Evolutionary conservation across 495 filamentous ascomycete genomes (phyloP).

Genomic region (Xylaria venustula): DNA sequence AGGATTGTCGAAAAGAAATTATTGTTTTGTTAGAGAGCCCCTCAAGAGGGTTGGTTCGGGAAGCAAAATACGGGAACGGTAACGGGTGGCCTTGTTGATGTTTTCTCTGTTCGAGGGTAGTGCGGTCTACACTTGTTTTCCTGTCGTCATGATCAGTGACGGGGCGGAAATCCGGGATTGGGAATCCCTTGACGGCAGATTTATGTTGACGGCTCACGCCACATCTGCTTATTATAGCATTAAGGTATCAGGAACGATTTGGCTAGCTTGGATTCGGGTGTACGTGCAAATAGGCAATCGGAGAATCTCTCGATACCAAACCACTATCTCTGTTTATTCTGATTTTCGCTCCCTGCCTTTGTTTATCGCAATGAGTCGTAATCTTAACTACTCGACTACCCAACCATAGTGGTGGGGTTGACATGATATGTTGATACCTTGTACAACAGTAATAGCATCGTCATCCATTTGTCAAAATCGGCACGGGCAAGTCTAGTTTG

Average conservation of each 20-base stretch:
- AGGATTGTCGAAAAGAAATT: conserved; percentile 1
- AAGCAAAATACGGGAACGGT: neutral
- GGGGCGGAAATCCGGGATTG: conserved; percentile 1
- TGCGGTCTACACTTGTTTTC: neutral
- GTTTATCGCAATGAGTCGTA: neutral
- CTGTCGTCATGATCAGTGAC: neutral
- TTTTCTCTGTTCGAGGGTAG: neutral
- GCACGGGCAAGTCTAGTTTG: no score
- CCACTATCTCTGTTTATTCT: neutral
- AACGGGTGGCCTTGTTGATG: conserved; percentile 2
- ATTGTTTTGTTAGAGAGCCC: neutral
- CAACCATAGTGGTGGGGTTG: no score
- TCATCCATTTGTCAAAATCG: no score
- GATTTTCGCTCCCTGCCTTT: neutral
- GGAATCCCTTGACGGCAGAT: conserved; percentile 11
- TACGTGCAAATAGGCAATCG: conserved; percentile 4
- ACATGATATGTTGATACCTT: no score
- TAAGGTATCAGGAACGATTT: neutral
- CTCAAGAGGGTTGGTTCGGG: neutral
- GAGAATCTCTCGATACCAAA: neutral
- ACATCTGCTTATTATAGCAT: conserved; percentile 6
- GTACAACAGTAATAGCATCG: no score
- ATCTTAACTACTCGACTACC: neutral
- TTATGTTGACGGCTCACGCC: conserved; percentile 15
- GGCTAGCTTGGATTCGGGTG: conserved; percentile 6